A percentile compares a stretch with the other conserved stretches of the same genome.
Evolutionary conservation across 768 basidiomycete species (phyloP).

Genomic region (Tulasnella sp.): DNA sequence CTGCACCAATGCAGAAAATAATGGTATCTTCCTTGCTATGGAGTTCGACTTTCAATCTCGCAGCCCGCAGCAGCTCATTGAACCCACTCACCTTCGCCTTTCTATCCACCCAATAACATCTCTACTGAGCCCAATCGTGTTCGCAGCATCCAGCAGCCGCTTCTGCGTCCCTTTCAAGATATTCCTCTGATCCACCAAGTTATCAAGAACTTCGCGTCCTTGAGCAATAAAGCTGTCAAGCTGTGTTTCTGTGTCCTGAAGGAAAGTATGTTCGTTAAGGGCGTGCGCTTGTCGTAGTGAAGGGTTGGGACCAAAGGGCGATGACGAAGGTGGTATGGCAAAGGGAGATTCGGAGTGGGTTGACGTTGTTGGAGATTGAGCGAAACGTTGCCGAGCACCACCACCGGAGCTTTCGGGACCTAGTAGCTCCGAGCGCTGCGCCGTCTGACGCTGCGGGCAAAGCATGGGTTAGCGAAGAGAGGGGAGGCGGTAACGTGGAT

Average conservation of each 20-base stretch:
- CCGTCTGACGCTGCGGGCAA: constrained; percentile 50
- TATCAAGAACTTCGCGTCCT: constrained; percentile 86
- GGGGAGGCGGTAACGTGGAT: not conserved
- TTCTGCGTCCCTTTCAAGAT: constrained; percentile 93
- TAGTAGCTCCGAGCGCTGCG: constrained; percentile 64
- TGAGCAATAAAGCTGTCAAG: constrained; percentile 91
- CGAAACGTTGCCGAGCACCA: constrained; percentile 60
- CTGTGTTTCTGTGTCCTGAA: constrained; percentile 72
- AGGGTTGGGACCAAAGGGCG: constrained; percentile 47
- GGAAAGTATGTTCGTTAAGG: constrained; percentile 81
- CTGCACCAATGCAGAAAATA: constrained; percentile 80
- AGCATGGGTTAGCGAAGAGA: not conserved
- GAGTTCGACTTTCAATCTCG: not conserved
- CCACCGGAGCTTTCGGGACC: constrained; percentile 52
- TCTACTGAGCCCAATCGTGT: constrained; percentile 88
- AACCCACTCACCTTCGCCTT: constrained; percentile 68
- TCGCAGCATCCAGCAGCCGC: constrained; percentile 81
- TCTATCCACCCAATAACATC: constrained; percentile 98
- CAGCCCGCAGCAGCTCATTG: not conserved
- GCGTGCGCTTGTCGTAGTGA: constrained; percentile 69
- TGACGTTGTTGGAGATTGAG: constrained; percentile 36
- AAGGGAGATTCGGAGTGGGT: constrained; percentile 83
- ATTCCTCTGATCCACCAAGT: constrained; percentile 85
- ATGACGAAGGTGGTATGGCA: constrained; percentile 47
- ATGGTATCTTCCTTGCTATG: constrained; percentile 92